These are phyloP conservation scores for Truncatella angustata DNA, from an alignment of 2,329 filamentous ascomycete genomes.

Conservation along the genomic window DNA sequence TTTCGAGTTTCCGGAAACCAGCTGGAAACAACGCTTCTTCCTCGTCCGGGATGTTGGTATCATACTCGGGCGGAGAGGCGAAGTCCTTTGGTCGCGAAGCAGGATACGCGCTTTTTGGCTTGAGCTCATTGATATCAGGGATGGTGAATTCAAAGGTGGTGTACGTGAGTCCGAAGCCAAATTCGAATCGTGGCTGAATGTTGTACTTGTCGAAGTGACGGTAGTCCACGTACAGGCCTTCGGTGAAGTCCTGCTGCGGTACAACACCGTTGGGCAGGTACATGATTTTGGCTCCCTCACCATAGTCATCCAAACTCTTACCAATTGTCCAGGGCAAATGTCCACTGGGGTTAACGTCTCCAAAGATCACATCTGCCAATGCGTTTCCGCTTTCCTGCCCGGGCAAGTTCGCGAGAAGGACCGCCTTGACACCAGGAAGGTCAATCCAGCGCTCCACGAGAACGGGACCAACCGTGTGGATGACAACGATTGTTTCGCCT, in stretches of 20 bases:
- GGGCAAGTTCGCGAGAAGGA: constrained; percentile 81
- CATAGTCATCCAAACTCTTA: constrained; percentile 72
- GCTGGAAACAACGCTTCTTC: constrained; percentile 59
- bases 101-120: constrained; percentile 43
- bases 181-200: constrained; percentile 77
- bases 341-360: constrained; percentile 75
- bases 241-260: constrained; percentile 79
- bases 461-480: constrained; percentile 83
- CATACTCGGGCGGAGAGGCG: constrained; percentile 51
- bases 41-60: constrained; percentile 51
- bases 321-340: constrained; percentile 86
- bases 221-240: constrained; percentile 88
- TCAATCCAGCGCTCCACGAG: constrained; percentile 80
- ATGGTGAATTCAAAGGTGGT: constrained; percentile 66
- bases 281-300: constrained; percentile 66
- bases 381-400: constrained; percentile 86
- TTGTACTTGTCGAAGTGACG: constrained; percentile 78
- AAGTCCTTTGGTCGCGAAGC: constrained; percentile 38
- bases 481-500: constrained; percentile 74
- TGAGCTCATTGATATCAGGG: constrained; percentile 43
- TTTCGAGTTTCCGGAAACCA: constrained; percentile 59
- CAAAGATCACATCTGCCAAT: constrained; percentile 76
- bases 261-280: constrained; percentile 67
- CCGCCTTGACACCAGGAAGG: constrained; percentile 71
- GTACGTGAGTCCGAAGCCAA: constrained; percentile 84